Percentiles rank a stretch among this genome's conserved stretches.
phyloP scores from a whole-genome alignment of 2,329 filamentous ascomycete genomes.

The Aspergillus sp. region DNA sequence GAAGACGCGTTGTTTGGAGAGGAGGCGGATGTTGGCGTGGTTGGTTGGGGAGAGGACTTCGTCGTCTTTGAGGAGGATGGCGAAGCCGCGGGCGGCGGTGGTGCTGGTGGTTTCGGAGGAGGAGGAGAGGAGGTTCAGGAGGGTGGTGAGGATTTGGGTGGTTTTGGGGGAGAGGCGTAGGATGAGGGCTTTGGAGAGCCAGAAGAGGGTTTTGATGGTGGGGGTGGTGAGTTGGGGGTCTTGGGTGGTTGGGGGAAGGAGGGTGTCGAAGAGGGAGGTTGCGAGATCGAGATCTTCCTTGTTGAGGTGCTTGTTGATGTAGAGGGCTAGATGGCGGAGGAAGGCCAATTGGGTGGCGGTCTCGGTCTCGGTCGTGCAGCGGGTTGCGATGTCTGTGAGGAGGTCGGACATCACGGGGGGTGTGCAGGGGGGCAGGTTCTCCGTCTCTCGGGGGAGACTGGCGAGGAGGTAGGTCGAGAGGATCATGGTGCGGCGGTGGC shows the following conservation, averaged over 20 bases:
- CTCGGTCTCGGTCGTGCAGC: constrained; percentile 33
- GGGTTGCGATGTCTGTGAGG: constrained; percentile 39
- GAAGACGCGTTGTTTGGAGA: constrained; percentile 67
- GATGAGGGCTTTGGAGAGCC: constrained; percentile 62
- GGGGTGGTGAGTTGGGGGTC: constrained; percentile 34
- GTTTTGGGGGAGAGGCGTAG: constrained; percentile 54
- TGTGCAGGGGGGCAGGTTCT: constrained; percentile 32
- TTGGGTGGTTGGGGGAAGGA: constrained; percentile 28
- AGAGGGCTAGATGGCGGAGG: constrained; percentile 44
- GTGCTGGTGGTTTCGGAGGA: constrained; percentile 51
- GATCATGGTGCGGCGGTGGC: constrained; percentile 52
- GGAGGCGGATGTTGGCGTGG: constrained; percentile 61
- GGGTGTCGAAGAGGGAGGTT: constrained; percentile 33
- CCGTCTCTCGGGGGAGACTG: constrained; percentile 47
- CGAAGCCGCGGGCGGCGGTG: constrained; percentile 59
- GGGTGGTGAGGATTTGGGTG: constrained; percentile 53
- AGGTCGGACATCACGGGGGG: constrained; percentile 34
- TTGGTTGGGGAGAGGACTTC: constrained; percentile 63
- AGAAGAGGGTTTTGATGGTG: constrained; percentile 59
- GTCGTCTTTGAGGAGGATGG: constrained; percentile 60
- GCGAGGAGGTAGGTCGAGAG: constrained; percentile 60
- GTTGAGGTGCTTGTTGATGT: constrained; percentile 45
- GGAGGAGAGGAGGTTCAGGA: constrained; percentile 48
- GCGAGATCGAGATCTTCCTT: constrained; percentile 35
- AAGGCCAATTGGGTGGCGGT: constrained; percentile 43